These are phyloP conservation scores for Chrysopogon serrulatus DNA, from an alignment of 176 grass and related monocot genomes.

Conservation along the genomic window DNA sequence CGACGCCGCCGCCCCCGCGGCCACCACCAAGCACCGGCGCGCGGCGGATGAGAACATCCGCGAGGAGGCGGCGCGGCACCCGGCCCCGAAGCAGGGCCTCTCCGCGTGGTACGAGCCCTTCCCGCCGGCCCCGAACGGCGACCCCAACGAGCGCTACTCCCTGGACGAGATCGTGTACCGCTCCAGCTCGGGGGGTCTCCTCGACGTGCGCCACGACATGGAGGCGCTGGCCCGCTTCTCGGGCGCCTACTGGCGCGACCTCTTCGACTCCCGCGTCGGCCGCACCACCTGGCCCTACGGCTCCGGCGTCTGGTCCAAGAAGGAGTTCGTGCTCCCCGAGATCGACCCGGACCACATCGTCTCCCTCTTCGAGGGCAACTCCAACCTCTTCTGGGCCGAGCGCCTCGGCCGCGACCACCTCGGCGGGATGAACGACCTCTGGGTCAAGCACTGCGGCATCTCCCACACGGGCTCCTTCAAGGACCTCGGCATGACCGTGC, in stretches of 20 bases:
- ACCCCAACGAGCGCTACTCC: conserved; percentile 71
- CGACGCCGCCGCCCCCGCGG: conserved; percentile 19
- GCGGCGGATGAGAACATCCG: conserved; percentile 84
- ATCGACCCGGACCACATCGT: conserved; percentile 88
- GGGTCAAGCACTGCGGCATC: conserved; percentile 99
- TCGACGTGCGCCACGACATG: conserved; percentile 92
- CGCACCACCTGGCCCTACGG: conserved; percentile 89
- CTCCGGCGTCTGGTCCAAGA: conserved; percentile 97
- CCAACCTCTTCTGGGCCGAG: conserved; percentile 99
- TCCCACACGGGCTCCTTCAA: conserved; percentile 99
- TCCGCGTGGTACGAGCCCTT: conserved; percentile 77
- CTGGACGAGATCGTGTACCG: conserved; percentile 96
- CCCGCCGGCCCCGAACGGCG: conserved; percentile 30
- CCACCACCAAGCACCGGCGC: conserved; percentile 46
- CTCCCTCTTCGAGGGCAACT: conserved; percentile 97
- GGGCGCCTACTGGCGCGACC: conserved; percentile 81
- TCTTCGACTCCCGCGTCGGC: conserved; percentile 86
- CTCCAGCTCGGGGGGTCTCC: conserved; percentile 72
- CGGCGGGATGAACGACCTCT: conserved; percentile 85
- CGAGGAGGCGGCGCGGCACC: conserved; percentile 72
- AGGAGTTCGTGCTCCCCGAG: conserved; percentile 91
- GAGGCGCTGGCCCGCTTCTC: conserved; percentile 52
- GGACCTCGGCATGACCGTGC: conserved; percentile 98
- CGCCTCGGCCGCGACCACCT: conserved; percentile 84
- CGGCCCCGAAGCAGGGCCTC: conserved; percentile 34